Evolutionary conservation across 768 basidiomycete species (phyloP), one percentile per base, ranked within the genome.

Genomic region (Suillus cothurnatus): DNA sequence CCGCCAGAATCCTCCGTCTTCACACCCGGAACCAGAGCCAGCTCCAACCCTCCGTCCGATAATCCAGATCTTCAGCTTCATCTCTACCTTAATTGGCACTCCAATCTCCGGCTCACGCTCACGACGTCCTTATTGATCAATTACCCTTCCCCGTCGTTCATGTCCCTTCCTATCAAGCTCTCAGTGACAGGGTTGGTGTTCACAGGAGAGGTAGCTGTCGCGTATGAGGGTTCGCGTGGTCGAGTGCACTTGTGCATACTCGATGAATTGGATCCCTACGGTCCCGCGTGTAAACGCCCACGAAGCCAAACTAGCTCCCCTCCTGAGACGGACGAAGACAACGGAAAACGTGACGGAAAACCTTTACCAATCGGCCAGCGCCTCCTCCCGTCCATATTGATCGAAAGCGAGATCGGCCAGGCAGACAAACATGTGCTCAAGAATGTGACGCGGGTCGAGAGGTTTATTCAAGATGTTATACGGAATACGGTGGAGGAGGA

Each of bases 381-480:
- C 34, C 78, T 99, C 17, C 80, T 99, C 26, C 94, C 94, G 0
- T 86, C 88, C 15, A 93, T 97, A 50, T 86, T 89, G 70, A 96
- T 99, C 77, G 97, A 99, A 78, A 95, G 93, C 72, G 96, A 98
- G 81, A 97, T 99, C 60, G 97, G 97, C 4, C 93, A 98, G 80
- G 81, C 90, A 56, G 95, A 98, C 74, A 97, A 95, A 68, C 96
- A 99, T 80, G 93, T 97, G 14, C 74, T 98, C 68, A 93, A 95
- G 78, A 98, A 99, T 69, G 97, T 98, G 31, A 94, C 93, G 5
- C 88, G 97, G 64, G 92, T 99, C 15, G 97, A 99, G 77, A 83
- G 90, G 39, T 98, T 98, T 76, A 94, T 99, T 60, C 92, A 95
- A 75, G 95, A 99, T 72, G 93, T 97, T 39, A 91, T 98, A 66